Base-by-base conservation (phyloP, 345 rosid species). In the Lepidium aucheri region DNA sequence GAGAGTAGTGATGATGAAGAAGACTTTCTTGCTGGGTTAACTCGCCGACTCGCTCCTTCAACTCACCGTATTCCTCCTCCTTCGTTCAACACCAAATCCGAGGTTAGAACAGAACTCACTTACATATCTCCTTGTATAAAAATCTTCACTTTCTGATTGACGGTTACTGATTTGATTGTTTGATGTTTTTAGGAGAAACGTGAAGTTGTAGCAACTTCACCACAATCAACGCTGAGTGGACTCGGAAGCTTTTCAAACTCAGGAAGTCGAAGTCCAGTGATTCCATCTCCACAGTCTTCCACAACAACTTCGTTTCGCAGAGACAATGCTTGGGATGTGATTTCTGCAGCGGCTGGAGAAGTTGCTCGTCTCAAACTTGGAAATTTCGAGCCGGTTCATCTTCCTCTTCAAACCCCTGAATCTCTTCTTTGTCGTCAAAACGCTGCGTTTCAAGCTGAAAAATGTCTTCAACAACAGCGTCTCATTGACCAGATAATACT, bases 211-310 rank as follows among this genome's bases (percentile, higher is more conserved):
- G 71, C 86, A 12, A 84, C 84, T 22, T 87, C 98, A 1, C 97
- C 98, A 0, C 90, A 87, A 74, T 92, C 98, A 28, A 90, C 94
- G 26, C 86, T 89, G 50, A 83, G 82, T 69, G 85, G 83, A 73
- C 65, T 82, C 69, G 81, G 84, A 10, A 72, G 85, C 74, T 74
- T 70, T 77, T 77, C 86, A 1, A 59, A 60, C 45, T 86, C 86
- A 0, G 67, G 77, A 26, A 67, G 63, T 9, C 33, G 65, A 17
- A 86, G 85, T 53, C 84, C 87, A 0, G 58, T 59, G n/a, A 50
- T 75, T 0, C 73, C 76, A 6, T 24, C 62, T 0, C 60, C 55
- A 4, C 79, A 60, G 53, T 26, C 73, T 0, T 81, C 86, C 3
- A 82, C 92, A 15, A 68, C 92, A 15, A 67, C 91, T 15, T 67